Percentiles rank a stretch among this genome's conserved stretches.
These are phyloP conservation scores for Tremella fuciformis DNA, from an alignment of 768 basidiomycete genomes.

Conservation along the genomic window DNA sequence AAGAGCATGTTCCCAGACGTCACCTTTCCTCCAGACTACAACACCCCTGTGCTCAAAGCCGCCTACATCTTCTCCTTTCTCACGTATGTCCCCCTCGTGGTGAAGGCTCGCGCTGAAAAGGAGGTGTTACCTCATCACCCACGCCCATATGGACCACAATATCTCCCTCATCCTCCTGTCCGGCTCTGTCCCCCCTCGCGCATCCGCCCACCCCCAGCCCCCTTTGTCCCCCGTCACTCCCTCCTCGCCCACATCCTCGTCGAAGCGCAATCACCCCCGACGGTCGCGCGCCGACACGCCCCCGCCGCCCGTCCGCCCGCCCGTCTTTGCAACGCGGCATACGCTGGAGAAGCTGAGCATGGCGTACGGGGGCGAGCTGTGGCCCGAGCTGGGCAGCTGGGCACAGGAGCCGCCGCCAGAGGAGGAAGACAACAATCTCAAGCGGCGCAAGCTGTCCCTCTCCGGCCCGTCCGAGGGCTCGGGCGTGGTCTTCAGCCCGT, in stretches of 20 bases:
- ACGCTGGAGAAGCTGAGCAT: constrained; percentile 35
- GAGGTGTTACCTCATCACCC: constrained; percentile 81
- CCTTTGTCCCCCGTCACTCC: constrained; percentile 2
- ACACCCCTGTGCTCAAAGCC: constrained; percentile 40
- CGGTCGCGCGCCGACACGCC: background rate
- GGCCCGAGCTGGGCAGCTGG: constrained; percentile 50
- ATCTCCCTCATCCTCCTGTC: constrained; percentile 77
- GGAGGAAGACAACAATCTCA: background rate
- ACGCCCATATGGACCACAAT: constrained; percentile 88
- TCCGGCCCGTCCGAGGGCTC: constrained; percentile 9
- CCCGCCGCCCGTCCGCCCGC: constrained; percentile 22
- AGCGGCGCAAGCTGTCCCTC: background rate
- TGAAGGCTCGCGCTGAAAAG: too few species aligned
- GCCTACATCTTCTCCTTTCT: constrained; percentile 48
- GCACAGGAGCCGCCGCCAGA: constrained; percentile 8
- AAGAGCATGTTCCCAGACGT: constrained; percentile 23
- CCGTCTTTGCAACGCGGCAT: constrained; percentile 32
- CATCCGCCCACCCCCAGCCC: background rate
- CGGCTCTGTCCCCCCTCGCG: constrained; percentile 60
- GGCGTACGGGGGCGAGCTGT: constrained; percentile 45
- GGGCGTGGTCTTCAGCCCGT: constrained; percentile 36
- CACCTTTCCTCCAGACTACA: constrained; percentile 29
- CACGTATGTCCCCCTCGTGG: constrained; percentile 30
- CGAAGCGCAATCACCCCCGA: constrained; percentile 8
- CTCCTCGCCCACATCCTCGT: background rate